Evolutionary conservation across 2,329 filamentous ascomycete genomes (phyloP), one percentile per base, ranked within the genome.

Genomic region (Phaeophleospora eucalypticola): DNA sequence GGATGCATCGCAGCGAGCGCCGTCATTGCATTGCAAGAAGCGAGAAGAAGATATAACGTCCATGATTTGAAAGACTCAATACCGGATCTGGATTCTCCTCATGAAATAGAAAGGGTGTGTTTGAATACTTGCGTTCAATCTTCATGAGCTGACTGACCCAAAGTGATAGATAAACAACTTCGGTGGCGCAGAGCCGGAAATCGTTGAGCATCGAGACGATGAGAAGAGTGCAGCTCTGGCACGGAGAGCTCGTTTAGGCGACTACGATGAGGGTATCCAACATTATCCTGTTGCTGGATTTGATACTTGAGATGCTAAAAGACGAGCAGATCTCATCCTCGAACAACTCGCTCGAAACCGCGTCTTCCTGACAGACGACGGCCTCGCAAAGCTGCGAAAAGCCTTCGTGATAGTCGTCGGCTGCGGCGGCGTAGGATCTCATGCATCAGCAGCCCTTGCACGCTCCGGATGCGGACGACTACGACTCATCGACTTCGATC

Each of bases 271-370:
- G 56, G 78, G 77, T 78, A 39, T n/a, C n/a, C 18, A 36, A 48
- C 12, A 17, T 16, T 29, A 20, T 17, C 21, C 8, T 29, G 19
- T 36, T 42, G 19, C 37, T 40, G n/a, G n/a, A n/a, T n/a, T n/a
- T n/a, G n/a, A 45, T 20, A 44, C 46, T 51, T 49, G 33, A 43
- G 4, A 29, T 33, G 2, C 24, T 29, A 29, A 29, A 29, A 12
- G 24, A 15, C 17, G 4, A 8, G 21, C n/a, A 82, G 90, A 93
- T 60, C 78, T 98, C 36, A 91, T 97, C 47, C 79, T 95, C 38
- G 93, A 98, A 71, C 93, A 98, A 68, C 79, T 98, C 10, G 90
- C 91, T 2, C 84, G 93, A 41, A 97, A 96, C 66, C 81, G 87
- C 44, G 89, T 93, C 21, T 98, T 98, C 64, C 80, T 98, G 9